Conservation (phyloP, 2,329 filamentous ascomycete species). For the Fusarium protoensiforme region DNA sequence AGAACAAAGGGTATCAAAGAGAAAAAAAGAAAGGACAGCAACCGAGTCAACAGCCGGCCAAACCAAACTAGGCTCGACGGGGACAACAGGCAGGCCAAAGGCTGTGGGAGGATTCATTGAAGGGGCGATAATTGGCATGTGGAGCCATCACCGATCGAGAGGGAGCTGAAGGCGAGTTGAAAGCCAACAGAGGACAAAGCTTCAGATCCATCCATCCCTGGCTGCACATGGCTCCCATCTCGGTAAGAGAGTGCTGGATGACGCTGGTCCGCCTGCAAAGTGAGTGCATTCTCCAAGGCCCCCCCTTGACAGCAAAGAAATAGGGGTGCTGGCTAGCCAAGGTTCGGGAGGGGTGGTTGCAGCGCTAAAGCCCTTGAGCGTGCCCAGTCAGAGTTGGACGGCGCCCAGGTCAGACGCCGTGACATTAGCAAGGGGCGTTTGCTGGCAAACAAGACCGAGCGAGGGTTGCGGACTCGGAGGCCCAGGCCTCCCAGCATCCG, state of each 20-base stretch:
- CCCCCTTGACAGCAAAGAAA: slow-evolving; percentile 11
- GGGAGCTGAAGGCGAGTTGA: slow-evolving; percentile 17
- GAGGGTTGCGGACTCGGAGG: slow-evolving; percentile 31
- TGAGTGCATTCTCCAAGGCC: slow-evolving; percentile 30
- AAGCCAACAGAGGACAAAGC: slow-evolving; percentile 29
- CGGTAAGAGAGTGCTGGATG: slow-evolving; percentile 33
- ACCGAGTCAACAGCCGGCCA: slow-evolving; percentile 1
- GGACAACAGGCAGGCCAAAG: slow-evolving; percentile 13
- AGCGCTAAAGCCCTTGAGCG: not conserved
- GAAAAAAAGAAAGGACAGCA: slow-evolving; percentile 16
- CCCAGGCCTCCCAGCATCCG: slow-evolving; percentile 28
- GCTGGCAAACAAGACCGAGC: slow-evolving; percentile 18
- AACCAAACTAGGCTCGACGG: slow-evolving; percentile 18
- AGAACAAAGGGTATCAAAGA: slow-evolving; percentile 10
- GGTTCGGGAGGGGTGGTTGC: slow-evolving; percentile 24
- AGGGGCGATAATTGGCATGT: slow-evolving; percentile 32
- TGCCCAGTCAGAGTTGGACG: slow-evolving; percentile 15
- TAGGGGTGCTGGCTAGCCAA: slow-evolving; percentile 2
- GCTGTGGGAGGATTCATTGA: slow-evolving; percentile 7
- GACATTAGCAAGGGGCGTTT: slow-evolving; percentile 21
- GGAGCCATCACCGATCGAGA: slow-evolving; percentile 17
- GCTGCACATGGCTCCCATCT: slow-evolving; percentile 12
- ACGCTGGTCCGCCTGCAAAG: slow-evolving; percentile 34
- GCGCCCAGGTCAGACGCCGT: slow-evolving; percentile 14
- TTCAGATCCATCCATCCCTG: slow-evolving; percentile 29